Evolutionary conservation across 2,329 filamentous ascomycete species (phyloP), one percentile per base, ranked within the genome.

Genomic region (Neofusicoccum ribis): DNA sequence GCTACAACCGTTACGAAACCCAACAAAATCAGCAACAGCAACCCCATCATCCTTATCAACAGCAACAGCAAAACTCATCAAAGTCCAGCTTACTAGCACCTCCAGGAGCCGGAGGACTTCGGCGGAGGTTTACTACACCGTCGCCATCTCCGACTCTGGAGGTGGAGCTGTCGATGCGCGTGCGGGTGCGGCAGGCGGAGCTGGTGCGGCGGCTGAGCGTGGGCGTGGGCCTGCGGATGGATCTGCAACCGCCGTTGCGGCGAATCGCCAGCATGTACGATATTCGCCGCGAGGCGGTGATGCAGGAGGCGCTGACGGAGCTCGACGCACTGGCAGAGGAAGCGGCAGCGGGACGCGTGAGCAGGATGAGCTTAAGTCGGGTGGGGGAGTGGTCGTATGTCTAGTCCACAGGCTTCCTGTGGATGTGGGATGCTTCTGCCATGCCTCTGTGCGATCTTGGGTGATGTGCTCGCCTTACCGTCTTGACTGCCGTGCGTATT

Each of bases 241-340:
- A 64, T 27, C 50, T 56, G 41, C 61, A 64, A 31, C 61, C 31
- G 36, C 59, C 23, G 44, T 36, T 50, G 46, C 59, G 59, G 59
- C 50, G 61, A 12, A 47, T 64, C 50, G 41, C 41, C 15, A 64
- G 50, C 41, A 52, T 54, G 50, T 46, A 47, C 39, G 41, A 52
- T 20, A 27, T 64, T 44, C 61, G 61, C 17, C 50, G 51, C 11
- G 44, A 43, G 34, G 61, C 61, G 12, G 41, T 64, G 50, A 17
- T 64, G 61, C 61, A 64, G 50, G 61, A 46, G 27, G 61, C 51
- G 37, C 61, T 64, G 61, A 46, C 61, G 49, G 61, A 64, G 61
- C 50, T 47, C 49, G 61, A 36, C 39, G 61, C 49, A 27, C 61
- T 54, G 23, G 49, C 34, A 15, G 61, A 44, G 12, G 61, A 64